Evolutionary conservation across 2,329 filamentous ascomycete genomes (phyloP).

Genomic region (Emergomyces pasteurianus): DNA sequence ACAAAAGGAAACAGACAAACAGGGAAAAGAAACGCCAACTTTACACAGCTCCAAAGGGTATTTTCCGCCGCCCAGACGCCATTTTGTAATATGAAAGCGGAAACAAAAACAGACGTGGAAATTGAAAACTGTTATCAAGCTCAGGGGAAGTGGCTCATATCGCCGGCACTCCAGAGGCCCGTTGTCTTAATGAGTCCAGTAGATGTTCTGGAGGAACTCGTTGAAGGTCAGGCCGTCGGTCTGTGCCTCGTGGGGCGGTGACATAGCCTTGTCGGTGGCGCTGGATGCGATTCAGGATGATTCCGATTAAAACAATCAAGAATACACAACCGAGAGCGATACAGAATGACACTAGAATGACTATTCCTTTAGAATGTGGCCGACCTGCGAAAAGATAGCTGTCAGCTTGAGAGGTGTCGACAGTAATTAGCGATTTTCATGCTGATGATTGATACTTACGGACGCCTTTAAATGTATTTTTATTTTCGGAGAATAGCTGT

Average conservation of each 20-base stretch:
- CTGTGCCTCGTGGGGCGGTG: conserved; percentile 33
- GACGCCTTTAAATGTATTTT: conserved; percentile 57
- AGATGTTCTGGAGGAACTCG: conserved; percentile 37
- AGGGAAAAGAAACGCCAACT: conserved; percentile 1
- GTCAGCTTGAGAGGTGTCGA: conserved; percentile 8
- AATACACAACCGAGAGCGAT: conserved; percentile 37
- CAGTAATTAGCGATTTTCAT: not conserved
- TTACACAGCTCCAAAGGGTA: conserved; percentile 5
- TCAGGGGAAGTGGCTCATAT: conserved; percentile 16
- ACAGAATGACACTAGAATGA: conserved; percentile 36
- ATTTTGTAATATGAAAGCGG: not conserved
- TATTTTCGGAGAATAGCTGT: conserved; percentile 70
- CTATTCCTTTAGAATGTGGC: conserved; percentile 34
- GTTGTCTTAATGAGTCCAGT: conserved; percentile 29
- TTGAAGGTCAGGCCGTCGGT: conserved; percentile 35
- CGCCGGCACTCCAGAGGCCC: conserved; percentile 23
- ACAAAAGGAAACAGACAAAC: not conserved
- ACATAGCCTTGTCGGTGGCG: conserved; percentile 36
- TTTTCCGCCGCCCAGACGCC: conserved; percentile 5
- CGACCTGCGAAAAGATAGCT: conserved; percentile 15
- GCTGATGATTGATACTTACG: conserved; percentile 37
- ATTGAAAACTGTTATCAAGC: not conserved
- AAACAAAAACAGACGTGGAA: not conserved
- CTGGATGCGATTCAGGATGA: conserved; percentile 38
- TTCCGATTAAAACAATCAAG: conserved; percentile 35